phyloP scores from a whole-genome alignment of 441 rosid species.

The Pelargonium myrrhifolium region DNA sequence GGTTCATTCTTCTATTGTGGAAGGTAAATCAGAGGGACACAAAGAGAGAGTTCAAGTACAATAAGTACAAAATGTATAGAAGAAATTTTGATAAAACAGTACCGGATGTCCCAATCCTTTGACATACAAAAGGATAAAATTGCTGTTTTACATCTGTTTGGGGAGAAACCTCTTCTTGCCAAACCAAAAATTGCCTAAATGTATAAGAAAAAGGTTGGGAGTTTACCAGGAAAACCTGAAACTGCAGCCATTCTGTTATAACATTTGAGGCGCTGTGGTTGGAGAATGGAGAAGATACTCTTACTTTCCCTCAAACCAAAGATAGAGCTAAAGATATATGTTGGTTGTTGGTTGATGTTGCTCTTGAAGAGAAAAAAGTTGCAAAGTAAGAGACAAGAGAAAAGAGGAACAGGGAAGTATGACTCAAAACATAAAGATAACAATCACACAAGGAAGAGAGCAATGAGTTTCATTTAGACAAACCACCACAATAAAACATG shows the following conservation, averaged over 20 bases:
- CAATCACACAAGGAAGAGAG: too few species aligned
- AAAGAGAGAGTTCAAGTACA: background rate
- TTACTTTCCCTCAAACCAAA: too few species aligned
- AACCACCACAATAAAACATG: background rate
- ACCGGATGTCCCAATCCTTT: background rate
- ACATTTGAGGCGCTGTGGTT: too few species aligned
- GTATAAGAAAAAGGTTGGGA: background rate
- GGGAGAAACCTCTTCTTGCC: background rate
- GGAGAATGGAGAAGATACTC: too few species aligned
- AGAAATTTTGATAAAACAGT: background rate
- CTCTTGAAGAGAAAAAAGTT: too few species aligned
- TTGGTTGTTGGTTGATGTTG: background rate
- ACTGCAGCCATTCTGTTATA: background rate
- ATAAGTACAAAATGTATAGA: background rate
- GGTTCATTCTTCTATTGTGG: background rate
- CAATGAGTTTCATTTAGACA: too few species aligned
- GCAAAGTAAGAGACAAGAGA: too few species aligned
- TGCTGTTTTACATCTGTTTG: background rate
- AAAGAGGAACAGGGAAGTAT: too few species aligned
- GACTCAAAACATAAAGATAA: too few species aligned
- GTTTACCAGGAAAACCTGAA: background rate
- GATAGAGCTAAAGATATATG: background rate
- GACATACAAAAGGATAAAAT: background rate
- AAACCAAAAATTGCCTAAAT: background rate
- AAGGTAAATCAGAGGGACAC: background rate